phyloP scores from a whole-genome alignment of 257 asterid species.

The Solanum verrucosum region DNA sequence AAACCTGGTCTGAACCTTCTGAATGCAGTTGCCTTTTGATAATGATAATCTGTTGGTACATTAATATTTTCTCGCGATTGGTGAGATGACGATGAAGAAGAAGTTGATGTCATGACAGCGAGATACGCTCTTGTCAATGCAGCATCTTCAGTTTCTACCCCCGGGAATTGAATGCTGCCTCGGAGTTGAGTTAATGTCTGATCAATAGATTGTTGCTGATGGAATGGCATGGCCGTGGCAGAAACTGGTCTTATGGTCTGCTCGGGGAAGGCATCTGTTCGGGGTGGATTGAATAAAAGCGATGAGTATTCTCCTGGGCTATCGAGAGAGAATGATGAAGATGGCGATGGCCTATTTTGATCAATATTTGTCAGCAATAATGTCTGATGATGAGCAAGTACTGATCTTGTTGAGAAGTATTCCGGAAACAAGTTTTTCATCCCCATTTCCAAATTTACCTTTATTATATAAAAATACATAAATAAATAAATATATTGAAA shows the following conservation, averaged over 20 bases:
- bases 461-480: not conserved
- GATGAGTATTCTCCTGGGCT: slow-evolving; percentile 40
- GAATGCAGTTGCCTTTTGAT: slow-evolving; percentile 35
- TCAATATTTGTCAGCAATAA: slow-evolving; percentile 1
- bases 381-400: not conserved
- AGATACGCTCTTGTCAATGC: slow-evolving; percentile 59
- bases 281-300: slow-evolving; percentile 18
- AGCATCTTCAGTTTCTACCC: slow-evolving; percentile 41
- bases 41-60: not conserved
- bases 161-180: slow-evolving; percentile 22
- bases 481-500: not conserved
- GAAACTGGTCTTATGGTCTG: not conserved
- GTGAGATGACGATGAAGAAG: slow-evolving; percentile 16
- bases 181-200: slow-evolving; percentile 4
- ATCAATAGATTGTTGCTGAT: not conserved
- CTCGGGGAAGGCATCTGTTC: not conserved
- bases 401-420: slow-evolving; percentile 15
- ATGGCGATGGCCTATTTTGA: slow-evolving; percentile 40
- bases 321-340: slow-evolving; percentile 69
- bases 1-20: slow-evolving; percentile 4
- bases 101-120: slow-evolving; percentile 39
- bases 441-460: slow-evolving; percentile 51
- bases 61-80: slow-evolving; percentile 3
- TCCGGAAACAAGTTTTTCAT: slow-evolving; percentile 33
- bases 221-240: not conserved